phyloP scores from a whole-genome alignment of 257 asterid species.

The Scutellaria baicalensis region DNA sequence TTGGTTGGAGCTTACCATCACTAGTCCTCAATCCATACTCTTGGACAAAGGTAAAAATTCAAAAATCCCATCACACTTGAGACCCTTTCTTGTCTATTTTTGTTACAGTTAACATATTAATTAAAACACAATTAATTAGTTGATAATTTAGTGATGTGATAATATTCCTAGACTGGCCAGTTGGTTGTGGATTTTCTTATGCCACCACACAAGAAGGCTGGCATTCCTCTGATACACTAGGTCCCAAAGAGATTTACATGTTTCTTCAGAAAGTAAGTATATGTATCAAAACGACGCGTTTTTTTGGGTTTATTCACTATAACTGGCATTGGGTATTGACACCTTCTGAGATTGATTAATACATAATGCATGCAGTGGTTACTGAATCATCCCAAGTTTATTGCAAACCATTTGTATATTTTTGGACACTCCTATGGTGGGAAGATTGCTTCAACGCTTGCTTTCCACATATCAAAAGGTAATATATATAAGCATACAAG shows the following conservation, averaged over 20 bases:
- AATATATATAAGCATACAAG: too few species aligned
- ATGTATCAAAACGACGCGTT: not conserved
- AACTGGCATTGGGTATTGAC: not conserved
- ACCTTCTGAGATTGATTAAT: not conserved
- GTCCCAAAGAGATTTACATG: constrained; percentile 4
- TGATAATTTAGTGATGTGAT: too few species aligned
- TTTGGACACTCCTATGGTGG: constrained; percentile 38
- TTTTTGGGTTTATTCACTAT: not conserved
- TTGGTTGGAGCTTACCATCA: constrained; percentile 31
- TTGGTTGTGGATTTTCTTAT: constrained; percentile 29
- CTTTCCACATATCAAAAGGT: constrained; percentile 26
- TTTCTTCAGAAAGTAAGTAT: constrained; percentile 20
- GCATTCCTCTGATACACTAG: constrained; percentile 16
- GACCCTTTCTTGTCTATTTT: too few species aligned
- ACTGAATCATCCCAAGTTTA: constrained; percentile 25
- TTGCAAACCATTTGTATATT: constrained; percentile 17
- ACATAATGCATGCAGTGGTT: constrained; percentile 45
- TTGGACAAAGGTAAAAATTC: constrained; percentile 63
- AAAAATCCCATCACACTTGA: too few species aligned
- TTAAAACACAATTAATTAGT: too few species aligned
- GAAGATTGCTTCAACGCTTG: constrained; percentile 23
- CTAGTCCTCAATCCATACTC: constrained; percentile 30
- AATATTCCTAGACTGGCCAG: constrained; percentile 28
- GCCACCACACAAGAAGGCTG: constrained; percentile 17
- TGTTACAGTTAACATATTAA: too few species aligned